A percentile compares a stretch with the other conserved stretches of the same genome.
These are phyloP conservation scores for Cystofilobasidium capitatum DNA, from an alignment of 768 basidiomycete species.

Conservation along the genomic window DNA sequence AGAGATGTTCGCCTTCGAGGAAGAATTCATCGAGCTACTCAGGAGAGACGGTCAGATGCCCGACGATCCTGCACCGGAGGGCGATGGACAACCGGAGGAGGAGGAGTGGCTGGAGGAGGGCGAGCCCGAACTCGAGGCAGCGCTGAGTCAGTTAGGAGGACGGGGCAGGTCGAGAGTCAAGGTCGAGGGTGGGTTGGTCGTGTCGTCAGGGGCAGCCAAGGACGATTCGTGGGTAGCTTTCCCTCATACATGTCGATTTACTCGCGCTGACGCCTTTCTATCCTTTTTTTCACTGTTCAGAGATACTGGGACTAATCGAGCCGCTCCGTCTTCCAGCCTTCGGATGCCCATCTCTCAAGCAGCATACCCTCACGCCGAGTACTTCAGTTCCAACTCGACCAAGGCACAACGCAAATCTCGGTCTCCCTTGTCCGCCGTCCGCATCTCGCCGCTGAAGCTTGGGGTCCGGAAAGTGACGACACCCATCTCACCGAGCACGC, in stretches of 20 bases:
- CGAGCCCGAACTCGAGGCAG: neutral
- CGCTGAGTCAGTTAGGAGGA: too few relatives aligned
- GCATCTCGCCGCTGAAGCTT: neutral
- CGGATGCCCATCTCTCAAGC: neutral
- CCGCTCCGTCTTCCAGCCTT: neutral
- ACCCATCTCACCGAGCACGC: neutral
- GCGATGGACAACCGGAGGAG: slow-evolving; percentile 7
- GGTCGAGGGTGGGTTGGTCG: too few relatives aligned
- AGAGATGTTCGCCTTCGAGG: neutral
- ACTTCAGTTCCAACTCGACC: slow-evolving; percentile 1
- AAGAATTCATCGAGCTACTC: neutral
- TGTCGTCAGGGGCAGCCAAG: neutral
- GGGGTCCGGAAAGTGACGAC: neutral
- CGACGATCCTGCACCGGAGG: too few relatives aligned
- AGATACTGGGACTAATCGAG: neutral
- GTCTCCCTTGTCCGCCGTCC: slow-evolving; percentile 12
- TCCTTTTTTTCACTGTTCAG: neutral
- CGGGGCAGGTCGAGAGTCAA: too few relatives aligned
- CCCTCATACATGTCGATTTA: neutral
- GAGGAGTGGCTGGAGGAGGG: neutral
- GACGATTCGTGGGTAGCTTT: neutral
- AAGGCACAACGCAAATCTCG: slow-evolving; percentile 13
- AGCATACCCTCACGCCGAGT: slow-evolving; percentile 10
- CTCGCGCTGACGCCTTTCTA: neutral
- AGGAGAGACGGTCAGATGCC: neutral